Base-by-base conservation (phyloP, 305 asterid species). In the Rubia balearica region DNA sequence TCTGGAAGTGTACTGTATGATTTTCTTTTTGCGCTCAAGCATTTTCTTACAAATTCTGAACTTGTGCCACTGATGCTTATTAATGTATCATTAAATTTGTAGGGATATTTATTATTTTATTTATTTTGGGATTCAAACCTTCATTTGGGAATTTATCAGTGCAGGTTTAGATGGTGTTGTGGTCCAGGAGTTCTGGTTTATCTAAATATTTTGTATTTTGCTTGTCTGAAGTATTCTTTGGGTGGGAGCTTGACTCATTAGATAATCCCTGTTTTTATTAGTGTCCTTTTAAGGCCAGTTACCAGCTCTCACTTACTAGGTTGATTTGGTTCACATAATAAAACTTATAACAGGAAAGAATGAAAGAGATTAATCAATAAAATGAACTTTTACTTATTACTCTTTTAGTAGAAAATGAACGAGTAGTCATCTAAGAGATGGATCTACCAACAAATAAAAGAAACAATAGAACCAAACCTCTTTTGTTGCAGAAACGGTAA, bases 21-120 rank as follows among this genome's bases (percentile, higher is more conserved):
- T 38, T 21, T 40, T 67, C 22, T 24, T 42, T 22, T 65, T 66
- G 48, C 45, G 60, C 65, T 17, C 27, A 56, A 65, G 70, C 55
- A 62, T 36, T 62, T 45, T 63, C 55, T 67, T 19, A 40, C 38
- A 9, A 27, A 33, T n/a, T 46, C 13, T 40, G 55, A 57, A 27
- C 10, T 2, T 5, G 51, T 43, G 59, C 7, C 24, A 30, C 61
- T 67, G 2, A 27, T 56, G 49, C 38, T 22, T 43, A 42, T 16
- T 64, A 4, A 7, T 13, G 19, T 38, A 36, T 38, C 7, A 13
- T 13, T 49, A 49, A 13, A 49, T 49, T 49, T 49, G 56, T 4
- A 16, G 1, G n/a, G 42, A 16, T 63, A 7, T 38, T 40, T 8
- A 6, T 22, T 22, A 0, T 59, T 3, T 57, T 59, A 21, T 59